A percentile compares a stretch with the other conserved stretches of the same genome.
Evolutionary conservation across 2,329 filamentous ascomycete species (phyloP).

Genomic region (Leptographium wingfieldii): DNA sequence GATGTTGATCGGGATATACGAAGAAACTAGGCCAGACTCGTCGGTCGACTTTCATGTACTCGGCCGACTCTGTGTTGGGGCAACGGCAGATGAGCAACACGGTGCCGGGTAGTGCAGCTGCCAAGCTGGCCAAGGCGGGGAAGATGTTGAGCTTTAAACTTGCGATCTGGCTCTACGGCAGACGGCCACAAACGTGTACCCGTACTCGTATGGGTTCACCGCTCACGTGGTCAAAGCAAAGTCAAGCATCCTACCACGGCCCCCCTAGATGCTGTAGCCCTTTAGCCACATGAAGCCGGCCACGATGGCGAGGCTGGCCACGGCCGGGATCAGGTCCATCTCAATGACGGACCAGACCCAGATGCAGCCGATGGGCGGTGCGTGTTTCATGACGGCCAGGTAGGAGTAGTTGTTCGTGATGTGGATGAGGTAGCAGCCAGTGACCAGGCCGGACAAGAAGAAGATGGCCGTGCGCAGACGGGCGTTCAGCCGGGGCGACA

Average conservation of each 20-base stretch:
- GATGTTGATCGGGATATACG: too few species aligned
- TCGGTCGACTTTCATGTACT: slow-evolving; percentile 26
- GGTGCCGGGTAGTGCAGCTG: slow-evolving; percentile 33
- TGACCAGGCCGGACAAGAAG: slow-evolving; percentile 42
- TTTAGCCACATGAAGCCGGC: slow-evolving; percentile 33
- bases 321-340: slow-evolving; percentile 56
- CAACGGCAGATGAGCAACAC: slow-evolving; percentile 34
- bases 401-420: slow-evolving; percentile 73
- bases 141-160: slow-evolving; percentile 29
- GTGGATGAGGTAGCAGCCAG: slow-evolving; percentile 70
- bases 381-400: slow-evolving; percentile 79
- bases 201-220: too few species aligned
- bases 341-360: slow-evolving; percentile 94
- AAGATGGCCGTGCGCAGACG: slow-evolving; percentile 49
- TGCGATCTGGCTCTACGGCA: slow-evolving; percentile 7
- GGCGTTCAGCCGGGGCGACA: slow-evolving; percentile 33
- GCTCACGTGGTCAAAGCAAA: too few species aligned
- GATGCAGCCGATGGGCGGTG: slow-evolving; percentile 75
- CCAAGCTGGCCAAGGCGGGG: slow-evolving; percentile 42
- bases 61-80: slow-evolving; percentile 26
- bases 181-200: neutral
- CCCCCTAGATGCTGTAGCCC: slow-evolving; percentile 27
- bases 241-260: too few species aligned
- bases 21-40: slow-evolving; percentile 20
- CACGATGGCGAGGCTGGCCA: slow-evolving; percentile 36